These are phyloP conservation scores for Teratosphaeria gauchensis DNA, from an alignment of 2,329 filamentous ascomycete species.

Conservation along the genomic window DNA sequence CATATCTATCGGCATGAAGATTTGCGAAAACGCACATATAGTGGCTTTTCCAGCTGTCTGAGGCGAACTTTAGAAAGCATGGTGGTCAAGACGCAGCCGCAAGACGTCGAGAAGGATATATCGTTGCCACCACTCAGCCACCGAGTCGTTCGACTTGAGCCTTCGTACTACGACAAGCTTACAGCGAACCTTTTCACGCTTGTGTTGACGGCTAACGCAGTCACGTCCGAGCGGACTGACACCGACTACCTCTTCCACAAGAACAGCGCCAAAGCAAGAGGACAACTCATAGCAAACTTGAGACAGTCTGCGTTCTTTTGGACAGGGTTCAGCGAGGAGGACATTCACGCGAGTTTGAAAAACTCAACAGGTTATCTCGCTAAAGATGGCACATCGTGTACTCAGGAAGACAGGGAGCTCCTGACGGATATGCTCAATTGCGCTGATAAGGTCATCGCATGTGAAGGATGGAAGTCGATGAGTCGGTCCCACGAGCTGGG, in stretches of 20 bases:
- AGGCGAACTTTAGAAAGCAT: conserved; percentile 62
- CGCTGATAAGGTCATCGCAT: conserved; percentile 51
- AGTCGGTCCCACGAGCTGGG: conserved; percentile 69
- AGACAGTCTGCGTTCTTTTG: conserved; percentile 81
- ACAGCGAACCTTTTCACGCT: conserved; percentile 78
- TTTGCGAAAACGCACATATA: conserved; percentile 48
- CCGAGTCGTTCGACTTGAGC: conserved; percentile 62
- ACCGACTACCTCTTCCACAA: conserved; percentile 83
- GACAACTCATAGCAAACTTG: conserved; percentile 65
- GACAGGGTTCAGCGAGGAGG: conserved; percentile 58
- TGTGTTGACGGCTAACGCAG: conserved; percentile 73
- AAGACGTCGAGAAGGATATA: conserved; percentile 57
- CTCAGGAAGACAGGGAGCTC: conserved; percentile 48
- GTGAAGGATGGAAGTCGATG: conserved; percentile 55
- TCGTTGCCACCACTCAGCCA: conserved; percentile 63
- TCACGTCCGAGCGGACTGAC: conserved; percentile 77
- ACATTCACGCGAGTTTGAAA: conserved; percentile 56
- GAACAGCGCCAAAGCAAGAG: conserved; percentile 56
- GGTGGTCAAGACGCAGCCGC: conserved; percentile 68
- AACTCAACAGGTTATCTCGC: conserved; percentile 58
- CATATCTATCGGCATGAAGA: conserved; percentile 52
- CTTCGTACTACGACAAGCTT: conserved; percentile 74
- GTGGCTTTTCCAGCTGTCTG: conserved; percentile 55
- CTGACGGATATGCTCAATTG: conserved; percentile 57
- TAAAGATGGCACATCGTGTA: conserved; percentile 51